These are phyloP conservation scores for Pleurotus sapidus DNA, from an alignment of 768 basidiomycete species.

Conservation along the genomic window DNA sequence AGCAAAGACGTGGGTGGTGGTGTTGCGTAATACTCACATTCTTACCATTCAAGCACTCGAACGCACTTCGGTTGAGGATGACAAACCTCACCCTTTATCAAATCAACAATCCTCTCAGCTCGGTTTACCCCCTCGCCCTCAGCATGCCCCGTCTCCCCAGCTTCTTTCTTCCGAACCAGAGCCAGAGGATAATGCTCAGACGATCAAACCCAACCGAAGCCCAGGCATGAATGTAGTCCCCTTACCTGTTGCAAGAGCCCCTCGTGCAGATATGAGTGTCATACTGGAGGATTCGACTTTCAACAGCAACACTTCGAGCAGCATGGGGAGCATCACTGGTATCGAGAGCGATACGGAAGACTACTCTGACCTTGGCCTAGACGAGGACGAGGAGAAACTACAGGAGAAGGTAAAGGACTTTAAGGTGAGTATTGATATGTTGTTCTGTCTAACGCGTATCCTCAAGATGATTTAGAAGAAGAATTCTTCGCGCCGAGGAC, in stretches of 20 bases:
- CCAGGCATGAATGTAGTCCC: constrained; percentile 44
- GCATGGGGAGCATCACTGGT: not conserved
- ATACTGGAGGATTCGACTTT: constrained; percentile 27
- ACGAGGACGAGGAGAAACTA: constrained; percentile 67
- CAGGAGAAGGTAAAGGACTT: constrained; percentile 83
- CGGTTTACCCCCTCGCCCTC: not conserved
- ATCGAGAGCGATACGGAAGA: constrained; percentile 59
- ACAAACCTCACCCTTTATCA: constrained; percentile 33
- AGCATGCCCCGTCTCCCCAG: not conserved
- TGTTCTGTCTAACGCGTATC: not conserved
- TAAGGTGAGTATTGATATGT: constrained; percentile 46
- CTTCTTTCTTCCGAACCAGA: constrained; percentile 21
- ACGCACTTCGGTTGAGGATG: constrained; percentile 47
- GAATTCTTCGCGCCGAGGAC: constrained; percentile 66
- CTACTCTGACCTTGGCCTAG: constrained; percentile 84
- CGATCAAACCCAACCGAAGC: constrained; percentile 75
- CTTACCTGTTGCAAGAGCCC: constrained; percentile 57
- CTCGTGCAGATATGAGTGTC: constrained; percentile 57
- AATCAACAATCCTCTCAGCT: not conserved
- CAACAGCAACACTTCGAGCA: not conserved
- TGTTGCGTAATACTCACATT: not conserved
- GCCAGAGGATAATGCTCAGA: constrained; percentile 74
- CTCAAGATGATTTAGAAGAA: constrained; percentile 45
- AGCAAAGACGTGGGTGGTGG: too few species aligned
- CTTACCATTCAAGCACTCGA: constrained; percentile 49